Evolutionary conservation across 176 grass and related monocot genomes (phyloP), one percentile per base, ranked within the genome.

Genomic region (Puccinellia tenuiflora): DNA sequence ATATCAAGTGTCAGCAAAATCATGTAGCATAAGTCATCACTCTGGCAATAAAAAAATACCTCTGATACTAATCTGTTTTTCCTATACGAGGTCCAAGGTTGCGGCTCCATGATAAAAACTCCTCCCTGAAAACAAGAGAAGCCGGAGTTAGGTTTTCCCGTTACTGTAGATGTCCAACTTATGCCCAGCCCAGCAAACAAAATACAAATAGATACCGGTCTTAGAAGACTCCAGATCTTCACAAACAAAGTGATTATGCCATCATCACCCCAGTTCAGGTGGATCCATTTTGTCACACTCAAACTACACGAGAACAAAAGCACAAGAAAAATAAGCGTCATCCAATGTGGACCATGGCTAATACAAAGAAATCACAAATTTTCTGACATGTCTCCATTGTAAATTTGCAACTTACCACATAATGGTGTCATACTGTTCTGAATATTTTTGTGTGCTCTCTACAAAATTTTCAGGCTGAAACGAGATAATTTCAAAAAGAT

Each of bases 211-310:
- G 47, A 83, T 94, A 99, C 96, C 74, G 85, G 87, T 84, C 88
- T 88, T 73, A 99, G 89, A 83, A 94, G 88, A 67, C 68, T 96
- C 96, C 96, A 99, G 66, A 96, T 92, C 88, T 99, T 99, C 56
- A 86, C 87, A 38, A 96, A 99, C 73, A 96, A 85, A 74, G 73
- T 92, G 61, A 94, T 93, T 55, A 99, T 76, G 63, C 96, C 96
- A 84, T 96, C 91, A 76, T 99, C 96, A 53, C 96, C 96, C 93
- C 96, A 99, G 78, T 99, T 99, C 72, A 99, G 83, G 72, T 99
- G 96, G 87, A 99, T 88, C 93, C 96, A 99, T 85, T 99, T 99
- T 66, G 96, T 87, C 57, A 99, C 96, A 87, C 96, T 99, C 89
- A 99, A 96, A 88, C 96, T 99, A 75, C 81, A 96, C 46, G 13